These are phyloP conservation scores for Neonectria punicea DNA, from an alignment of 2,329 filamentous ascomycete genomes.

Conservation along the genomic window DNA sequence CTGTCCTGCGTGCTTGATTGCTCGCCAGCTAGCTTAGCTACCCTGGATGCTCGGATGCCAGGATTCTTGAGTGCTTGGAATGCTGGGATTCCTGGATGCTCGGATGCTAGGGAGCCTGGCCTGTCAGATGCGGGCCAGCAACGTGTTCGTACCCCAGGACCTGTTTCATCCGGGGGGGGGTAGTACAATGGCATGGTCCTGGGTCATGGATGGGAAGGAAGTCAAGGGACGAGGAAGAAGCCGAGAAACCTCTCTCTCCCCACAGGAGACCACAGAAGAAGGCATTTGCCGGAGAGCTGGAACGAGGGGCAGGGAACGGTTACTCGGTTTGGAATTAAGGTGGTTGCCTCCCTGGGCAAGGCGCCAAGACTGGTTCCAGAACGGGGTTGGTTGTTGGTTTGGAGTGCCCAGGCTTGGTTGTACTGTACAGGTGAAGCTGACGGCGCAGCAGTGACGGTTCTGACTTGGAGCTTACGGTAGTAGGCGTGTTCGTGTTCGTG, in stretches of 20 bases:
- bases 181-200: background rate
- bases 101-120: conserved; percentile 13
- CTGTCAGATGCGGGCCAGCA: conserved; percentile 16
- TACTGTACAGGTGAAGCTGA: too few relatives aligned
- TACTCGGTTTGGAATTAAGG: background rate
- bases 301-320: background rate
- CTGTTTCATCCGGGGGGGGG: conserved; percentile 12
- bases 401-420: too few relatives aligned
- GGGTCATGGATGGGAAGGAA: background rate
- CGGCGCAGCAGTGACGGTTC: too few relatives aligned
- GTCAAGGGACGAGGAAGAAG: background rate
- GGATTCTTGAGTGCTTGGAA: background rate
- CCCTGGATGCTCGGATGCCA: background rate
- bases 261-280: background rate
- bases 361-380: background rate
- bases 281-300: background rate
- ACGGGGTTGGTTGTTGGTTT: background rate
- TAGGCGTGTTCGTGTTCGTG: background rate
- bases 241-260: background rate
- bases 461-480: too few relatives aligned
- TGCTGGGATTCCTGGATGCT: background rate
- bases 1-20: too few relatives aligned
- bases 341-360: conserved; percentile 1
- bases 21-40: too few relatives aligned
- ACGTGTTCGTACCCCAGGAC: conserved; percentile 10